Evolutionary conservation across 495 filamentous ascomycete genomes (phyloP).

Genomic region (Penicillium alfredii): DNA sequence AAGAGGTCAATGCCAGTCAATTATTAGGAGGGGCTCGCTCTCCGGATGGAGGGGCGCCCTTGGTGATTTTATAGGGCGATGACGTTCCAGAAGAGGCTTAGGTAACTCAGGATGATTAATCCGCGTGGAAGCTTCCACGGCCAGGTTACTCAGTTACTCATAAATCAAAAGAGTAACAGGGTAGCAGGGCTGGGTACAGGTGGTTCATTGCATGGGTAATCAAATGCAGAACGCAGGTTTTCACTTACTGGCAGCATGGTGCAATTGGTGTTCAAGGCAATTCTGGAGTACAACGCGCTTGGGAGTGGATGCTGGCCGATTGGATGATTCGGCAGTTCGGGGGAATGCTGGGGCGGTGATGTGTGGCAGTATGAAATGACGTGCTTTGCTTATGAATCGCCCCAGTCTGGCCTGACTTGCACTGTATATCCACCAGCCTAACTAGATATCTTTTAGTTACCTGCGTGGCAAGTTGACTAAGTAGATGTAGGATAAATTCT

Average conservation of each 20-base stretch:
- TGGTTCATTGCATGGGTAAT: too few relatives aligned
- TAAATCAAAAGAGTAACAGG: too few relatives aligned
- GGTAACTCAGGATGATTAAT: slow-evolving; percentile 25
- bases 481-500: too few relatives aligned
- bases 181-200: too few relatives aligned
- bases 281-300: too few relatives aligned
- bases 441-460: too few relatives aligned
- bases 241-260: slow-evolving; percentile 18
- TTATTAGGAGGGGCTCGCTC: slow-evolving; percentile 21
- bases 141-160: too few relatives aligned
- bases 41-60: slow-evolving; percentile 23
- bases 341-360: slow-evolving; percentile 8
- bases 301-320: slow-evolving; percentile 8
- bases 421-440: too few relatives aligned
- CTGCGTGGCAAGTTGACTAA: too few relatives aligned
- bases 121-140: not conserved
- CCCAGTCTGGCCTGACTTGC: too few relatives aligned
- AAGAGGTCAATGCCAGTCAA: too few relatives aligned
- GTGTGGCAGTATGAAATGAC: slow-evolving; percentile 15
- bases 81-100: slow-evolving; percentile 21
- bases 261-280: too few relatives aligned
- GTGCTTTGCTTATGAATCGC: slow-evolving; percentile 25
- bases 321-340: not conserved
- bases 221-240: not conserved
- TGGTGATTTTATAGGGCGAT: slow-evolving; percentile 26